phyloP scores from a whole-genome alignment of 345 rosid genomes.

The Acer saccharum region DNA sequence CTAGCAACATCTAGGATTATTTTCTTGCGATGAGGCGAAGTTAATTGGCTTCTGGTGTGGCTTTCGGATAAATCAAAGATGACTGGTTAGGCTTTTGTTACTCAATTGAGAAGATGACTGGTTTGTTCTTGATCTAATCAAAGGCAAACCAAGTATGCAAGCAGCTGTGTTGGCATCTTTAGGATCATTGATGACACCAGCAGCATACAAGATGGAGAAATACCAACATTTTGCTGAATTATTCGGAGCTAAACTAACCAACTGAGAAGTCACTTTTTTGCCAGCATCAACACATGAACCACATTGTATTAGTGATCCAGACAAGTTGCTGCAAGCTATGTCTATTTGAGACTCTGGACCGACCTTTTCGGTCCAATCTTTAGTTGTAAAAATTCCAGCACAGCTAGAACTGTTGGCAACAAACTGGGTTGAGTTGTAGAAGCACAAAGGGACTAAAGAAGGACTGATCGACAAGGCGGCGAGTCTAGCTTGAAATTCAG shows the following conservation, averaged over 20 bases:
- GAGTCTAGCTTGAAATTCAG: conserved; percentile 39
- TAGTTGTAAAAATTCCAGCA: conserved; percentile 37
- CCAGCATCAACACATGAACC: conserved; percentile 59
- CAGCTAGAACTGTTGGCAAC: conserved; percentile 42
- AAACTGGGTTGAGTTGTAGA: conserved; percentile 36
- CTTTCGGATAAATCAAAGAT: conserved; percentile 31
- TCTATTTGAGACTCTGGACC: conserved; percentile 38
- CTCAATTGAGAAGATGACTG: conserved; percentile 9
- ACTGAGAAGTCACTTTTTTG: conserved; percentile 32
- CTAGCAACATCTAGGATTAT: conserved; percentile 58
- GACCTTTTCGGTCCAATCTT: conserved; percentile 48
- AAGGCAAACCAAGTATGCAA: conserved; percentile 53
- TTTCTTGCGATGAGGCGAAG: conserved; percentile 61
- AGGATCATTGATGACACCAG: conserved; percentile 55
- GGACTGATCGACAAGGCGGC: conserved; percentile 32
- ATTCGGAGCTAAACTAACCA: conserved; percentile 32
- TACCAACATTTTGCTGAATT: conserved; percentile 44
- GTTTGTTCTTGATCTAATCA: conserved; percentile 14
- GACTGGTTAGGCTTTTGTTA: conserved; percentile 16
- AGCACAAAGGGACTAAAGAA: conserved; percentile 44
- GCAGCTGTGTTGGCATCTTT: conserved; percentile 35
- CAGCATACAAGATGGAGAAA: conserved; percentile 46
- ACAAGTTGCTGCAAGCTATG: conserved; percentile 41
- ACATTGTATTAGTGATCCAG: conserved; percentile 37
- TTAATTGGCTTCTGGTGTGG: conserved; percentile 23